Evolutionary conservation across 148 eudicot species (phyloP), one percentile per base, ranked within the genome.

Genomic region (Fagopyrum esculentum): DNA sequence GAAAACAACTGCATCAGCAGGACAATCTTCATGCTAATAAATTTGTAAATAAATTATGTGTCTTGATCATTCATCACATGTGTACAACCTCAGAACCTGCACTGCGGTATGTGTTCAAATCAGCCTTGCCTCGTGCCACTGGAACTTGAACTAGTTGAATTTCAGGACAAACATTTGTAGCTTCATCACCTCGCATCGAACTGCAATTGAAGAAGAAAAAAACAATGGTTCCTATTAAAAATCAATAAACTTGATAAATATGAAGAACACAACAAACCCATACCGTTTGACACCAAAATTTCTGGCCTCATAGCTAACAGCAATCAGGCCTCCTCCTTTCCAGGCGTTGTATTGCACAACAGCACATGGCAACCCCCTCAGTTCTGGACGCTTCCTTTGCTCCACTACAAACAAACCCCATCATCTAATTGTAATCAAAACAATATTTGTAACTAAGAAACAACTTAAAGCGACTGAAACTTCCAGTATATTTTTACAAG

Each of bases 171-270:
- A 84, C 88, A 70, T 69, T 55, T 83, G 88, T 94, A 29, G 98
- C 97, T 76, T 94, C 97, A 78, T 89, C 88, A 69, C 98, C 98
- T 83, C 98, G 85, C 98, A 94, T 91, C 45, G 96, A 94, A 49
- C 98, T 93, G 66, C 43, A 81, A 79, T 55, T 35, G 40, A 35
- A 35, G 40, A 73, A 64, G 55, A 80, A 45, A 55, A 45, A 54
- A n/a, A 66, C 69, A 22, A 50, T 22, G 45, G 17, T 73, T 52
- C 75, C 69, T 35, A 30, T 13, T 44, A 72, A 71, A 73, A 69
- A 49, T 71, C 69, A 61, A 79, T 56, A 11, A 19, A 69, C 22
- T 22, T n/a, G 73, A 54, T 7, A 46, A 46, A 63, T 7, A 72
- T 49, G 46, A 8, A 50, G 48, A 76, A 63, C 35, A 22, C n/a